Conservation (phyloP, 106 monocot genomes). For the Allium fistulosum region DNA sequence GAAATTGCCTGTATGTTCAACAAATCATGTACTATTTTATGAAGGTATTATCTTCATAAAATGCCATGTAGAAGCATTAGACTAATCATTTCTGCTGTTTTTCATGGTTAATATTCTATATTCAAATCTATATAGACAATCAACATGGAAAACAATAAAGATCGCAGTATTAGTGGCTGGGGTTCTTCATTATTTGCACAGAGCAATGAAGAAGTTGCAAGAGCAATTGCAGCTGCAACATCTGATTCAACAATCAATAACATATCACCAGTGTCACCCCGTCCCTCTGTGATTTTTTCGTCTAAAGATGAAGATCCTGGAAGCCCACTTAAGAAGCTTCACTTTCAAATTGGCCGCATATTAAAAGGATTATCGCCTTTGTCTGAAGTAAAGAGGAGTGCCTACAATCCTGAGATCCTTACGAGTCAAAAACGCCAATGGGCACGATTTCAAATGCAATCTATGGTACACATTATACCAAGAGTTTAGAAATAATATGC, state of each 20-base stretch:
- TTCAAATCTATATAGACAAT: background rate
- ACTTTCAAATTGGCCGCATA: slow-evolving; percentile 51
- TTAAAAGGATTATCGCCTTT: slow-evolving; percentile 73
- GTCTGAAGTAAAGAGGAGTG: slow-evolving; percentile 50
- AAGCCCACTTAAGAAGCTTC: slow-evolving; percentile 75
- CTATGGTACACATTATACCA: slow-evolving; percentile 36
- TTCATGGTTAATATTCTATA: slow-evolving; percentile 1
- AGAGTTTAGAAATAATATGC: background rate
- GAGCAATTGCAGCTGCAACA: slow-evolving; percentile 47
- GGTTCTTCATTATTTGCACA: slow-evolving; percentile 48
- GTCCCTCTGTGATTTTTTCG: slow-evolving; percentile 76
- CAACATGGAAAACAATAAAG: slow-evolving; percentile 59
- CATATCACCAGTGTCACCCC: slow-evolving; percentile 17
- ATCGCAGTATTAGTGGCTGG: slow-evolving; percentile 52
- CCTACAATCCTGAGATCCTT: slow-evolving; percentile 94
- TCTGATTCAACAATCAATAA: slow-evolving; percentile 39
- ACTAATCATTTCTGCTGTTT: background rate
- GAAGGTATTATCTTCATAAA: too few species aligned
- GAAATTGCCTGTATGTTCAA: too few species aligned
- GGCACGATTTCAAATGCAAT: slow-evolving; percentile 80
- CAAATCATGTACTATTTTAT: too few species aligned
- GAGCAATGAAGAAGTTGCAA: slow-evolving; percentile 66
- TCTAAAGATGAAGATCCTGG: slow-evolving; percentile 53
- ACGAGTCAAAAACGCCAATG: slow-evolving; percentile 95
- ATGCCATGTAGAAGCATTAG: too few species aligned